A percentile compares a stretch with the other conserved stretches of the same genome.
These are phyloP conservation scores for Ramalina intermedia DNA, from an alignment of 495 filamentous ascomycete species.

Conservation along the genomic window DNA sequence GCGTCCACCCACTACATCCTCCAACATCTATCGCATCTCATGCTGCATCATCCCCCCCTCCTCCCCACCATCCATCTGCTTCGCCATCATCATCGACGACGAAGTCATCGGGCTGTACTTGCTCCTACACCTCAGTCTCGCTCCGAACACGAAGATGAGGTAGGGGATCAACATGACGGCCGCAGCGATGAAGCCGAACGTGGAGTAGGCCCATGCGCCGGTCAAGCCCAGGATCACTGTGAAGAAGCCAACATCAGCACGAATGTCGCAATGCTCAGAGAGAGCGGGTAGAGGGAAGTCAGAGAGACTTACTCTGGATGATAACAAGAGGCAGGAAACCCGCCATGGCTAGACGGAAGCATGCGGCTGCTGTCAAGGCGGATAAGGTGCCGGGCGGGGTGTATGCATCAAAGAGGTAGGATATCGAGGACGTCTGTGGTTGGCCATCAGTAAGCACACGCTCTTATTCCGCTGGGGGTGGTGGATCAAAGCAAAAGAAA, in stretches of 20 bases:
- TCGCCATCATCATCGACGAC: slow-evolving; percentile 5
- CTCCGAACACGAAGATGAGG: slow-evolving; percentile 31
- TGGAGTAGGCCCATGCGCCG: slow-evolving; percentile 27
- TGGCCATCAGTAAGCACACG: neutral
- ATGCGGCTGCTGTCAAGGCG: slow-evolving; percentile 14
- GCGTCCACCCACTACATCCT: too few species aligned
- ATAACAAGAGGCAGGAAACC: slow-evolving; percentile 16
- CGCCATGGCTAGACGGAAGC: slow-evolving; percentile 11
- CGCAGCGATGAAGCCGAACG: slow-evolving; percentile 28
- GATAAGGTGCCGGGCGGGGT: slow-evolving; percentile 17
- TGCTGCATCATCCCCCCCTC: slow-evolving; percentile 11
- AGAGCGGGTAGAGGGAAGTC: neutral
- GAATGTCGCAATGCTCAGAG: neutral
- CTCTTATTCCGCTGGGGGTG: neutral
- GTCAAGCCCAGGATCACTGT: slow-evolving; percentile 25
- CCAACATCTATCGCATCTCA: neutral
- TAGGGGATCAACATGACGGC: slow-evolving; percentile 27
- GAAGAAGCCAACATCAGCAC: neutral
- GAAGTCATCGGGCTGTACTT: slow-evolving; percentile 21
- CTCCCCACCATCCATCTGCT: slow-evolving; percentile 7
- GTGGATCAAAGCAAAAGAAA: neutral
- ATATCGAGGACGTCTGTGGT: slow-evolving; percentile 20
- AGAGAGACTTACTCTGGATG: slow-evolving; percentile 10
- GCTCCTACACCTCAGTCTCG: slow-evolving; percentile 30
- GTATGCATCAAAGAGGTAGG: slow-evolving; percentile 30